Conservation (phyloP, 805 yeast genomes). For the Saccharomycopsis sp. region DNA sequence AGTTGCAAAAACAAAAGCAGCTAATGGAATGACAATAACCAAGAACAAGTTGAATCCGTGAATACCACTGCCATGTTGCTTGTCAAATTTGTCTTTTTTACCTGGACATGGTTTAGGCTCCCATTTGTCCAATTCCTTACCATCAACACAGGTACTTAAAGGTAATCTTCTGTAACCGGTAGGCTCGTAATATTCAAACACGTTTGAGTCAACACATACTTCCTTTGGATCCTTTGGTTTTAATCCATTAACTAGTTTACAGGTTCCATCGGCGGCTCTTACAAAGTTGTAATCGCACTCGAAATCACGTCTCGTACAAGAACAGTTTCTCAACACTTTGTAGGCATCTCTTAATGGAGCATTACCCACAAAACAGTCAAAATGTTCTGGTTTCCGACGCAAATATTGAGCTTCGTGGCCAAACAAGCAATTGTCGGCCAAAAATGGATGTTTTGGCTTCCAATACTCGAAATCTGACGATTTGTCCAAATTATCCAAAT, state of each 20-base stretch:
- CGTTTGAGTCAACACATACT: conserved; percentile 48
- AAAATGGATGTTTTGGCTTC: conserved; percentile 52
- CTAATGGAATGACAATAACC: conserved; percentile 51
- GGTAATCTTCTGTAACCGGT: conserved; percentile 91
- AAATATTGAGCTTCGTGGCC: conserved; percentile 62
- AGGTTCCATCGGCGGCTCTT: conserved; percentile 70
- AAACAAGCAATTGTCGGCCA: conserved; percentile 51
- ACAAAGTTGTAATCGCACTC: conserved; percentile 90
- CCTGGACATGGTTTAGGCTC: conserved; percentile 82
- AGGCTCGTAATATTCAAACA: conserved; percentile 72
- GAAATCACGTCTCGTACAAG: conserved; percentile 79
- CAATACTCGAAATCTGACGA: conserved; percentile 53
- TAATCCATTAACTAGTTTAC: conserved; percentile 73
- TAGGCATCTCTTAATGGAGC: conserved; percentile 55
- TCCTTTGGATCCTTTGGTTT: conserved; percentile 57
- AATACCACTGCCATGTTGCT: conserved; percentile 44
- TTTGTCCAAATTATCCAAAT: conserved; percentile 35
- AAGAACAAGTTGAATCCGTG: conserved; percentile 44
- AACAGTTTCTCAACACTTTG: conserved; percentile 57
- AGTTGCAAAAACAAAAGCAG: conserved; percentile 44
- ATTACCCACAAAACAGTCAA: conserved; percentile 63
- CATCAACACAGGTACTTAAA: conserved; percentile 79
- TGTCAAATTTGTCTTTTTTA: conserved; percentile 54
- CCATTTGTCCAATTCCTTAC: conserved; percentile 61
- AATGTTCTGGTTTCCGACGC: conserved; percentile 48